Evolutionary conservation across 1,284 basidiomycete genomes (phyloP).

Genomic region (Cutaneotrichosporon sp.): DNA sequence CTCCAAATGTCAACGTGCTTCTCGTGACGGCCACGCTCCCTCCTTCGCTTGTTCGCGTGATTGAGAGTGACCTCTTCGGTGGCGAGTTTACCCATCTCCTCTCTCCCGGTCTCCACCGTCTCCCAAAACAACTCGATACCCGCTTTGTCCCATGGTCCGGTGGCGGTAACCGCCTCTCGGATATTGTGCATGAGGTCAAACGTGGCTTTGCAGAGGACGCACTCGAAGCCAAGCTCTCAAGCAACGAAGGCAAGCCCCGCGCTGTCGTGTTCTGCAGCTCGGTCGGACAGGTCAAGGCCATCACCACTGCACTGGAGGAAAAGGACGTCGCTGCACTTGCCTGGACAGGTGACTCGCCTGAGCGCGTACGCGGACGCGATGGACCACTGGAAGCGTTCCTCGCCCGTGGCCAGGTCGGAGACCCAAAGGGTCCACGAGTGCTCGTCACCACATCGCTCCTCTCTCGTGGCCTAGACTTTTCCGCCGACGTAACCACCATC

Average conservation of each 20-base stretch:
- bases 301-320: conserved; percentile 59
- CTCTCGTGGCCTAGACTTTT: conserved; percentile 86
- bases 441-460: conserved; percentile 85
- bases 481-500: conserved; percentile 69
- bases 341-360: conserved; percentile 60
- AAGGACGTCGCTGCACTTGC: conserved; percentile 67
- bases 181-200: conserved; percentile 70
- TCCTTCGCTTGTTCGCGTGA: conserved; percentile 65
- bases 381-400: conserved; percentile 66
- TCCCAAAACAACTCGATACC: conserved; percentile 67
- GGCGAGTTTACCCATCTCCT: conserved; percentile 61
- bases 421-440: conserved; percentile 56
- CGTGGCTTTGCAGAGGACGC: conserved; percentile 38
- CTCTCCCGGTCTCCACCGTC: conserved; percentile 72
- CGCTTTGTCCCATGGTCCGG: conserved; percentile 72
- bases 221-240: conserved; percentile 37
- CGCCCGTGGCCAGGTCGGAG: conserved; percentile 11
- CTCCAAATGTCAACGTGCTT: conserved; percentile 55
- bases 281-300: conserved; percentile 64
- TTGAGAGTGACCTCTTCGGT: conserved; percentile 62
- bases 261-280: conserved; percentile 80
- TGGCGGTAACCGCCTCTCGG: conserved; percentile 69
- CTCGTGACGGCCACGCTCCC: conserved; percentile 87
- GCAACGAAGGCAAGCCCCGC: conserved; percentile 60
- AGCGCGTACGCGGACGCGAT: conserved; percentile 57